Base-by-base conservation (phyloP, 2,329 filamentous ascomycete species). In the Ophiostoma perfectum region DNA sequence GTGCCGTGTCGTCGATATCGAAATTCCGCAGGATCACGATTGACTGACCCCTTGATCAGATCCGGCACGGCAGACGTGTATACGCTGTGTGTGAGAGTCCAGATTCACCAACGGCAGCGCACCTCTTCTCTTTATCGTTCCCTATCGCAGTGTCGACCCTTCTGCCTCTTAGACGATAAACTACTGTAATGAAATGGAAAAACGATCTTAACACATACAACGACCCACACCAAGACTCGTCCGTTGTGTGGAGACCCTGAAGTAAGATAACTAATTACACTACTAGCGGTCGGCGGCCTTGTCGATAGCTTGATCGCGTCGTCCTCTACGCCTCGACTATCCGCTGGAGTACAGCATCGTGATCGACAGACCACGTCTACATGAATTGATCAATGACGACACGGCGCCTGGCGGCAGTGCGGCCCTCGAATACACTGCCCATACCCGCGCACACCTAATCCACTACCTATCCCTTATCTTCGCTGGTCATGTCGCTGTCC, bases 111-210 rank as follows among this genome's bases (percentile, higher is more conserved):
- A 27, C 49, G 49, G 49, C 27, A 27, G 49, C 49, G 27, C 7
- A 8, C 5, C 49, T 55, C 49, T 55, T 27, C n/a, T 55, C 49
- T 55, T 55, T 55, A 55, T 55, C 49, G 49, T 27, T 55, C 2
- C 49, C 49, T 55, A 55, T 55, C 49, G 49, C 49, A 5, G n/a
- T 55, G 27, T 55, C 49, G 49, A 27, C 27, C 27, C 49, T 55
- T 55, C 8, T 27, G n/a, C 27, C 49, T 11, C 49, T 55, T 55
- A 55, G 49, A 55, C 49, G n/a, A 55, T 27, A 55, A 18, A 27
- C 49, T 55, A 55, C n/a, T 55, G 49, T 55, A 55, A 55, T 55
- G 27, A 55, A 18, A 55, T 55, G n/a, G 49, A 55, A 55, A 27
- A 55, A 55, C 49, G 27, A 55, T 55, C 49, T 55, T 3, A 18